Conservation (phyloP, 495 filamentous ascomycete species). For the Penicillium crystallinum region DNA sequence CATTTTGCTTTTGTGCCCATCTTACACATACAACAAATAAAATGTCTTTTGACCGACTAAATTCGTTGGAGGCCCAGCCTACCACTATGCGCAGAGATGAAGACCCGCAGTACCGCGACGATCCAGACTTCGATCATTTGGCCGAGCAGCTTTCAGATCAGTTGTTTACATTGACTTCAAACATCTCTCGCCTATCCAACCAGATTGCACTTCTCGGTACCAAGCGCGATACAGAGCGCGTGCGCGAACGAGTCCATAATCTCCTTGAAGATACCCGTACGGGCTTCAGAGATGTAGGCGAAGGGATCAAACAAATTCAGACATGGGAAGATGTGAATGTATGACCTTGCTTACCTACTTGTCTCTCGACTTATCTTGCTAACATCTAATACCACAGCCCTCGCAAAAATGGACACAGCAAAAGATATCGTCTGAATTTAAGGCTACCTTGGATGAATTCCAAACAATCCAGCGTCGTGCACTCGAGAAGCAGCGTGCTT, state of each 20-base stretch:
- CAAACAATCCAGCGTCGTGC: slow-evolving; percentile 83
- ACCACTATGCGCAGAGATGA: slow-evolving; percentile 59
- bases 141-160: slow-evolving; percentile 77
- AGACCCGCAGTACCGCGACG: slow-evolving; percentile 74
- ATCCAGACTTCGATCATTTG: slow-evolving; percentile 83
- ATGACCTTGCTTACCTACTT: slow-evolving; percentile 28
- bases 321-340: slow-evolving; percentile 91
- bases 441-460: slow-evolving; percentile 80
- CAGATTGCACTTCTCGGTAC: slow-evolving; percentile 85
- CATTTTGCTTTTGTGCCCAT: slow-evolving; percentile 2
- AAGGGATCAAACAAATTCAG: slow-evolving; percentile 87
- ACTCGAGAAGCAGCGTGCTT: slow-evolving; percentile 86
- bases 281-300: slow-evolving; percentile 88
- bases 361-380: neutral
- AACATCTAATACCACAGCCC: slow-evolving; percentile 48
- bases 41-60: slow-evolving; percentile 91
- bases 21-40: slow-evolving; percentile 34
- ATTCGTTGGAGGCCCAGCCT: slow-evolving; percentile 76
- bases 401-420: slow-evolving; percentile 92
- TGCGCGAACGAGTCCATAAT: slow-evolving; percentile 83
- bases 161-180: slow-evolving; percentile 80
- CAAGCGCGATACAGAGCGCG: slow-evolving; percentile 81
- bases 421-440: slow-evolving; percentile 89
- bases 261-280: slow-evolving; percentile 77
- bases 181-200: slow-evolving; percentile 71